Conservation (phyloP, 2,329 filamentous ascomycete species). For the Claviceps monticola region DNA sequence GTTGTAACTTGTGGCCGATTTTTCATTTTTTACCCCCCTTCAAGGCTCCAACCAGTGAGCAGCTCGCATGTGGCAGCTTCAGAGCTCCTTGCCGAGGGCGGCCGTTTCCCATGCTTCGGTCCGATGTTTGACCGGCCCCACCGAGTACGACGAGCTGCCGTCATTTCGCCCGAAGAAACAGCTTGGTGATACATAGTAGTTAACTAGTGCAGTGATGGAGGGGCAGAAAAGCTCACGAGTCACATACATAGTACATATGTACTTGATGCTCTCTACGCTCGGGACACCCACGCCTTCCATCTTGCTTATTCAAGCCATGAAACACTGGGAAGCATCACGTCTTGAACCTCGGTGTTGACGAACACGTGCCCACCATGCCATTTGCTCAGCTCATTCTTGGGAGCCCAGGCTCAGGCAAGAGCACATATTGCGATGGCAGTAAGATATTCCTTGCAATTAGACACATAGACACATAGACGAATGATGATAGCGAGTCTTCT, state of each 20-base stretch:
- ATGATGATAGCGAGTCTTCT: background rate
- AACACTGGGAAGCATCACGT: background rate
- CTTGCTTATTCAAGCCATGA: background rate
- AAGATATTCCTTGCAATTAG: slow-evolving; percentile 16
- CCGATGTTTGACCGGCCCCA: background rate
- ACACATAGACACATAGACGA: background rate
- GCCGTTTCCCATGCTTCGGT: background rate
- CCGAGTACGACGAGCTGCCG: background rate
- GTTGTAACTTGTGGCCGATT: background rate
- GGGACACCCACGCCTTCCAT: background rate
- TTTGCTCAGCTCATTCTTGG: slow-evolving; percentile 74
- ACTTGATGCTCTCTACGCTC: background rate
- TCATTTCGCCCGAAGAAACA: background rate
- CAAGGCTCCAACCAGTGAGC: background rate
- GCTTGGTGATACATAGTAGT: too few relatives aligned
- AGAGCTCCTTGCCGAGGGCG: background rate
- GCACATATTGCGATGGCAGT: slow-evolving; percentile 95
- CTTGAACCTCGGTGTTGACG: background rate
- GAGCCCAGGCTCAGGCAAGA: slow-evolving; percentile 92
- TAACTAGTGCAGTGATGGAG: background rate
- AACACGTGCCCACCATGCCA: slow-evolving; percentile 29
- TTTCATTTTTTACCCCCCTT: background rate
- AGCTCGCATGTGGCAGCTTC: background rate
- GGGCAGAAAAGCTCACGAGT: slow-evolving; percentile 1
- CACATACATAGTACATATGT: too few relatives aligned